A percentile compares a stretch with the other conserved stretches of the same genome.
These are phyloP conservation scores for Nakazawaea peltata DNA, from an alignment of 805 yeast species.

Conservation along the genomic window DNA sequence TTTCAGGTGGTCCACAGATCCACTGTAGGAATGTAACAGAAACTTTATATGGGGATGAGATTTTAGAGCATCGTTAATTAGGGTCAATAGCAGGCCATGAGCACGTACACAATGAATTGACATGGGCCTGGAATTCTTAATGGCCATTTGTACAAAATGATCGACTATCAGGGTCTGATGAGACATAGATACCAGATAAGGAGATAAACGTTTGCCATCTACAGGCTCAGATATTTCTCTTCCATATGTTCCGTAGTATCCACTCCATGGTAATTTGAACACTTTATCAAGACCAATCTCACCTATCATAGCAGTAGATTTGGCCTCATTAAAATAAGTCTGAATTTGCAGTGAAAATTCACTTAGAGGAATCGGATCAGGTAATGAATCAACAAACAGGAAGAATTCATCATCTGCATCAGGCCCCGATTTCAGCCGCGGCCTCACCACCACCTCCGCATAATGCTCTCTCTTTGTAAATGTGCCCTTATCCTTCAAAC, in stretches of 20 bases:
- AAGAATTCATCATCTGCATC: constrained; percentile 24
- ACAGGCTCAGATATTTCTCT: constrained; percentile 40
- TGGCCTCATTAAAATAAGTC: constrained; percentile 17
- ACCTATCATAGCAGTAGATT: constrained; percentile 46
- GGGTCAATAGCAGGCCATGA: constrained; percentile 52
- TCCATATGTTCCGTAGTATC: constrained; percentile 36
- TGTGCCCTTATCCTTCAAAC: no score
- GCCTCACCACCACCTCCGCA: constrained; percentile 33
- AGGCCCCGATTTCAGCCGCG: no score
- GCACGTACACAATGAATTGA: constrained; percentile 84
- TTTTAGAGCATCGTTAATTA: no score
- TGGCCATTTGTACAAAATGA: constrained; percentile 48
- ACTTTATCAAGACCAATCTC: constrained; percentile 87
- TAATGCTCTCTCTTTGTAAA: constrained; percentile 50
- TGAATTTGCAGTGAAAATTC: constrained; percentile 26
- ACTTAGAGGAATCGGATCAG: constrained; percentile 47
- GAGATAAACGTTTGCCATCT: constrained; percentile 20
- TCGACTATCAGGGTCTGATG: constrained; percentile 59
- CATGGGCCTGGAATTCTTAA: constrained; percentile 36
- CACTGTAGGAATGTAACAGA: constrained; percentile 84
- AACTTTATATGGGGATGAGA: no score
- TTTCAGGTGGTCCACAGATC: constrained; percentile 63
- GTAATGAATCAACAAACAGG: constrained; percentile 39
- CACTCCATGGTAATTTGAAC: constrained; percentile 57
- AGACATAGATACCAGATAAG: constrained; percentile 46